Evolutionary conservation across 1,284 basidiomycete genomes (phyloP), one percentile per base, ranked within the genome.

Genomic region (Pulchroboletus neoregius): DNA sequence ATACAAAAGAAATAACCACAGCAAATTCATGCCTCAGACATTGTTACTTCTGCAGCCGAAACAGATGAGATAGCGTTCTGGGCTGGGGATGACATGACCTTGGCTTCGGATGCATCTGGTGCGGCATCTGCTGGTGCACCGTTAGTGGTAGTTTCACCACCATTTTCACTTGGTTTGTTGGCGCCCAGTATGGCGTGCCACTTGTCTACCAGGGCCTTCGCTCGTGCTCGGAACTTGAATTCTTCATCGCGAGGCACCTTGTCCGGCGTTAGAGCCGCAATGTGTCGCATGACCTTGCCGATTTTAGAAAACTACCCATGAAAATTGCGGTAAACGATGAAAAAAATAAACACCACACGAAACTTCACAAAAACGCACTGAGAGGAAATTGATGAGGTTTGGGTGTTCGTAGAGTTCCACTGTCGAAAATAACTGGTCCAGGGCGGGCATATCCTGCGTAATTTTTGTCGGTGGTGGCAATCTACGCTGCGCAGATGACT

Each of bases 211-310:
- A 89, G 69, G 2, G 74, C 75, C 58, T 82, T 80, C 2, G 87
- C 85, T 39, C 94, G 85, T 22, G 84, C 78, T 45, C 84, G 84
- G 76, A 98, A 94, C 56, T 88, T 78, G 75, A 85, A 91, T 64
- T 95, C 84, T 30, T 81, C 84, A 61, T 97, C 87, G 47, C 83
- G 75, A 11, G 94, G 92, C 20, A 96, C 83, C 61, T 75, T 79
- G 16, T 78, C 76, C 33, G 71, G 71, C 15, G 71, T 53, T 16
- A 94, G 75, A 24, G 82, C 76, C 36, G 88, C 78, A 59, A 97
- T 94, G 69, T 93, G 91, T 63, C 93, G 90, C 90, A 97, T 94
- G 43, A 99, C 94, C 71, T 98, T 98, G 70, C 90, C 92, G 62
- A 98, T 96, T 76, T 97, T 97, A 52, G 94, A 94, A 73, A 84